Base-by-base conservation (phyloP, 192 early-diverging fungal genomes). In the Phycomyces blakesleeanus region DNA sequence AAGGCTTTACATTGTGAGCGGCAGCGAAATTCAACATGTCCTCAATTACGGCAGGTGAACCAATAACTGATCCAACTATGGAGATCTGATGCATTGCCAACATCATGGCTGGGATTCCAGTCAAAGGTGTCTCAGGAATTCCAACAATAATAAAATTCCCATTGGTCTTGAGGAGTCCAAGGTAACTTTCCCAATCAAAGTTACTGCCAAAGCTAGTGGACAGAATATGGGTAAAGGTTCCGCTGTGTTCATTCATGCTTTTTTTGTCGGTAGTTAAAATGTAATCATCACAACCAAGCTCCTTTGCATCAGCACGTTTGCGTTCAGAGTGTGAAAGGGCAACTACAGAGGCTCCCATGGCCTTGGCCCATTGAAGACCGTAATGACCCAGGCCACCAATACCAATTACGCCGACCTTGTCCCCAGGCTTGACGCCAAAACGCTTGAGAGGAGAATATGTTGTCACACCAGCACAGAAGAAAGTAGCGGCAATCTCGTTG, bases 391-490 rank as follows among this genome's bases (percentile, higher is more conserved):
- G 69, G 53, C 82, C 82, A 21, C 87, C 87, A 16, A 88, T 68
- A n/a, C 87, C 87, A 34, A 78, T 71, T 44, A 88, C 69, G 52
- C 78, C 87, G 53, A 88, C 82, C 2, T 51, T 55, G 51, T 64
- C 73, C 1, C 78, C 76, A 0, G 77, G 44, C 5, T 73, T 73
- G 42, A 80, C 69, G 7, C 76, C 59, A 53, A 62, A 42, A 0
- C 70, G 70, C 40, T 66, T 58, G 10, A 89, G 64, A 47, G 86
- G 74, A 40, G 69, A 50, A 53, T 60, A 88, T 1, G 85, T 79
- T 16, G 92, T 90, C 55, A 83, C 68, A 26, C 91, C 92, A 34
- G 89, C 91, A 68, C 92, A 94, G 51, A 94, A 53, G 14, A 94
- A 74, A 10, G 91, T 87, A 2, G 86, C 83, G 5, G 85, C 87